Percentiles rank a stretch among this genome's conserved stretches.
Conservation (phyloP, 1,139 yeast species). For the Zhuliangozyma blackwelliae region DNA sequence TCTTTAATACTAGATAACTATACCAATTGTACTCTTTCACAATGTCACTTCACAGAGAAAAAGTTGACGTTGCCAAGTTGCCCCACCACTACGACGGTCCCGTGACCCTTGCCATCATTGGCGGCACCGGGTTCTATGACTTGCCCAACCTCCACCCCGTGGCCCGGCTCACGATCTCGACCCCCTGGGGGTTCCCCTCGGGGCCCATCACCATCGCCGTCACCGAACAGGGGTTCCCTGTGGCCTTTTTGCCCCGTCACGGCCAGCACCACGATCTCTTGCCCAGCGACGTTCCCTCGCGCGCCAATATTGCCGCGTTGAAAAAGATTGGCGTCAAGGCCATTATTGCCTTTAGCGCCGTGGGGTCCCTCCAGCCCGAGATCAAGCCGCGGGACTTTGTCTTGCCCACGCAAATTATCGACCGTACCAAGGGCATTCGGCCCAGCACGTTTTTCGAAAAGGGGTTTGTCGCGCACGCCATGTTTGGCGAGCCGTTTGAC, state of each 20-base stretch:
- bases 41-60: slow-evolving; percentile 40
- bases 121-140: slow-evolving; percentile 96
- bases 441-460: slow-evolving; percentile 85
- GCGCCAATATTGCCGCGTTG: slow-evolving; percentile 95
- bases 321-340: slow-evolving; percentile 83
- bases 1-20: too few relatives aligned
- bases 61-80: slow-evolving; percentile 20
- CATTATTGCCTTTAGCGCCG: slow-evolving; percentile 91
- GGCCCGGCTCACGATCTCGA: slow-evolving; percentile 71
- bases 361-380: slow-evolving; percentile 87
- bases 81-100: slow-evolving; percentile 39
- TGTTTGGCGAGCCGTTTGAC: slow-evolving; percentile 96
- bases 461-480: slow-evolving; percentile 96
- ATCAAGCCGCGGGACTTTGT: slow-evolving; percentile 94
- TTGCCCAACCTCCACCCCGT: slow-evolving; percentile 79
- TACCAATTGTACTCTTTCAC: background rate
- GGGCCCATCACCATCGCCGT: slow-evolving; percentile 87
- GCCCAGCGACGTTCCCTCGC: slow-evolving; percentile 87
- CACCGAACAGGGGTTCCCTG: slow-evolving; percentile 71
- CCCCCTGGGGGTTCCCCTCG: slow-evolving; percentile 98
- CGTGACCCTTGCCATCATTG: slow-evolving; percentile 82
- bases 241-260: slow-evolving; percentile 94
- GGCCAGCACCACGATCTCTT: slow-evolving; percentile 85
- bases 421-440: slow-evolving; percentile 93
- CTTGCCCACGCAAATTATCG: slow-evolving; percentile 91